Percentiles rank a stretch among this genome's conserved stretches.
Conservation (phyloP, 345 rosid genomes). For the Draba incana region DNA sequence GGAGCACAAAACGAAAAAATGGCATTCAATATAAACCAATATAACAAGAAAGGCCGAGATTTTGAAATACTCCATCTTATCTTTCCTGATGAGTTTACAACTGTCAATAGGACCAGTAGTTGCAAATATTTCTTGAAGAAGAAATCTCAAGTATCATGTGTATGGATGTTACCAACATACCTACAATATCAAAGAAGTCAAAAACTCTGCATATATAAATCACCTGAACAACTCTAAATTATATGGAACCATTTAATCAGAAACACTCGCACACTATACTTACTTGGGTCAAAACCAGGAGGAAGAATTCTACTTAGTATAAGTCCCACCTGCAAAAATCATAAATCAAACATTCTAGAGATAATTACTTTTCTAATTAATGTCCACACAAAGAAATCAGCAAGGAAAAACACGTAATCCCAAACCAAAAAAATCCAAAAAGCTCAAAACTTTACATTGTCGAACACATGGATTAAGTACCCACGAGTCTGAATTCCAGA, state of each 20-base stretch:
- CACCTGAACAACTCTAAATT: not conserved
- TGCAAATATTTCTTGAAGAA: slow-evolving; percentile 91
- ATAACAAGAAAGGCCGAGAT: not conserved
- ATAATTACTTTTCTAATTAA: too few relatives aligned
- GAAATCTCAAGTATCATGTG: slow-evolving; percentile 80
- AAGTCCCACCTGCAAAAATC: slow-evolving; percentile 81
- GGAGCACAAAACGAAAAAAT: too few relatives aligned
- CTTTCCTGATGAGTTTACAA: slow-evolving; percentile 91
- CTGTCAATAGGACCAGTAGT: slow-evolving; percentile 85
- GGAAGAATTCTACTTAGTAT: slow-evolving; percentile 98
- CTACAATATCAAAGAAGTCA: slow-evolving; percentile 56
- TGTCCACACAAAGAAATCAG: too few relatives aligned
- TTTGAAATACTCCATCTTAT: slow-evolving; percentile 57
- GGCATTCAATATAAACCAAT: not conserved
- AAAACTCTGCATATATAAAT: not conserved
- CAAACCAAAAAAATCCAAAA: too few relatives aligned
- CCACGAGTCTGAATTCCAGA: not conserved
- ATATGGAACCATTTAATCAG: slow-evolving; percentile 1
- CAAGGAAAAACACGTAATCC: too few relatives aligned
- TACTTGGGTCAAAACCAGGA: slow-evolving; percentile 97
- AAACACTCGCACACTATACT: slow-evolving; percentile 97
- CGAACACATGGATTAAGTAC: not conserved
- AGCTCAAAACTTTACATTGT: too few relatives aligned
- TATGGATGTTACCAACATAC: slow-evolving; percentile 88
- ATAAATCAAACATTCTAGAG: too few relatives aligned